Percentiles rank a stretch among this genome's conserved stretches.
Conservation (phyloP, 148 eudicot species). For the Arctostaphylos glauca region DNA sequence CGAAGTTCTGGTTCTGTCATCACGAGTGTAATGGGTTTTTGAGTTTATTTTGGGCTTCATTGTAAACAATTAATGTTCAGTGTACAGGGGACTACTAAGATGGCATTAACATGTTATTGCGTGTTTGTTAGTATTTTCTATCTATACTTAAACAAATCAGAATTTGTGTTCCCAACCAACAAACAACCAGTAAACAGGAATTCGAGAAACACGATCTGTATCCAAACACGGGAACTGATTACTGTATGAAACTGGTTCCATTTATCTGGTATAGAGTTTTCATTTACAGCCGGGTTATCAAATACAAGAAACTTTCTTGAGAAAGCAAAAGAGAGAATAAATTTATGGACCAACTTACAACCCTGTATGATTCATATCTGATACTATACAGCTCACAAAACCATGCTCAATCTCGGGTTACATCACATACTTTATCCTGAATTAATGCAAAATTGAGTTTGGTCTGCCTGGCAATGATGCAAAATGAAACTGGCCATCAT, state of each 20-base stretch:
- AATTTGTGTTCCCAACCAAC: not conserved
- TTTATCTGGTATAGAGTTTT: not conserved
- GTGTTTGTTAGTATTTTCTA: not conserved
- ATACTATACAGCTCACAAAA: slow-evolving; percentile 8
- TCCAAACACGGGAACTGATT: not conserved
- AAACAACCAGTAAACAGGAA: not conserved
- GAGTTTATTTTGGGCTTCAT: slow-evolving; percentile 21
- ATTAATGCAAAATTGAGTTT: not conserved
- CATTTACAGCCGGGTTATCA: slow-evolving; percentile 4
- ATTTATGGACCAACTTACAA: slow-evolving; percentile 1
- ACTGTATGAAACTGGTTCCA: not conserved
- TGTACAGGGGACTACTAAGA: slow-evolving; percentile 29
- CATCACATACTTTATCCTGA: not conserved
- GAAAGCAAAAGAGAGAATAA: not conserved
- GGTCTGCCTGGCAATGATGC: not conserved
- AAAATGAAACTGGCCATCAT: not conserved
- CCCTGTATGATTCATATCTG: slow-evolving; percentile 8
- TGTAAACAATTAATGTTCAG: slow-evolving; percentile 18
- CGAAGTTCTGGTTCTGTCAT: slow-evolving; percentile 9
- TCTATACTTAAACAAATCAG: not conserved
- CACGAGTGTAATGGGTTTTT: slow-evolving; percentile 6
- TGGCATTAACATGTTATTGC: not conserved
- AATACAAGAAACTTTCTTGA: not conserved
- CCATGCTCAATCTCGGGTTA: not conserved
- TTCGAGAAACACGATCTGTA: not conserved